Evolutionary conservation across 345 rosid species (phyloP), one percentile per base, ranked within the genome.

Genomic region (Eucalyptus leucophloia): DNA sequence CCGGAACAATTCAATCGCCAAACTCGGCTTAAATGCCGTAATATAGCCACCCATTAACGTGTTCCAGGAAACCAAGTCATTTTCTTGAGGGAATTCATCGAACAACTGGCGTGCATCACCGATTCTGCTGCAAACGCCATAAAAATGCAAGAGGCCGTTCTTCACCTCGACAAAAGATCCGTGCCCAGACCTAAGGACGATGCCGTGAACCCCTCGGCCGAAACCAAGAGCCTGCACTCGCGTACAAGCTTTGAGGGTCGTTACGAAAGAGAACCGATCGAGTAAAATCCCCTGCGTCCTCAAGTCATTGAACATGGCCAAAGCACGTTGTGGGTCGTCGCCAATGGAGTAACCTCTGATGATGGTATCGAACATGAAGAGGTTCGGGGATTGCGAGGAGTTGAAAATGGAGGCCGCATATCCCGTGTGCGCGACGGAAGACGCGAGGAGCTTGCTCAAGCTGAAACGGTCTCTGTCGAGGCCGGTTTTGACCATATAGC

Each of bases 281-380:
- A 93, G 92, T 47, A 87, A 23, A 49, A 93, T 81, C 54, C 92
- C 91, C 83, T 89, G 58, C 89, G 94, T 89, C 92, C 98, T 92
- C 94, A 94, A 90, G 53, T 89, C 89, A 92, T 91, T 94, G 93
- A 95, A 96, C 54, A 93, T 86, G 89, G 51, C 53, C 92, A 94
- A 93, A 54, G 96, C 94, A 90, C 89, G 92, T 72, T 87, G 86
- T 1, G 96, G 96, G 80, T 92, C 91, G 56, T 91, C 93, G 80
- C 96, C 88, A 19, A 91, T 88, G 28, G 97, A 94, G 90, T 91
- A 94, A 49, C 93, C 96, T 89, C 96, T 92, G 50, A 96, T 90
- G 90, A 96, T 91, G 49, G 95, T 92, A 89, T 94, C 94, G 92
- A 92, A 95, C 96, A 95, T 94, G 91, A 87, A 96, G 86, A 96